Percentiles rank a stretch among this genome's conserved stretches.
These are phyloP conservation scores for Chalaropsis thielavioides DNA, from an alignment of 2,329 filamentous ascomycete genomes.

Conservation along the genomic window DNA sequence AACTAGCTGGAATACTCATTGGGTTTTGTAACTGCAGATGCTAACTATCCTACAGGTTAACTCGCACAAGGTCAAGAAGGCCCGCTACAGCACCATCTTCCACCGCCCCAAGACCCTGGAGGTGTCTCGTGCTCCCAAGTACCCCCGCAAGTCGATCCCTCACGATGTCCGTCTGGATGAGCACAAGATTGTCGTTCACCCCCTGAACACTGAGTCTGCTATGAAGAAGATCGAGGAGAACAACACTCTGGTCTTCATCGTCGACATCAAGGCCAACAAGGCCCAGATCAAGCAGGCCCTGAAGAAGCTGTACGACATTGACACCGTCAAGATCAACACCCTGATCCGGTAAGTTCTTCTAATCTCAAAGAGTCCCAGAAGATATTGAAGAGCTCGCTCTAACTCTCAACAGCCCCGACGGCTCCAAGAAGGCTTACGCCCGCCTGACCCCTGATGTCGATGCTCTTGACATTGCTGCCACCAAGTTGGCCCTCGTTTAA, in stretches of 20 bases:
- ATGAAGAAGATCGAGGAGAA: slow-evolving; percentile 99
- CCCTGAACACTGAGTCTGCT: slow-evolving; percentile 97
- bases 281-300: slow-evolving; percentile 95
- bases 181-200: slow-evolving; percentile 95
- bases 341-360: slow-evolving; percentile 68
- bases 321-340: slow-evolving; percentile 98
- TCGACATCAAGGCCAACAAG: slow-evolving; percentile 98
- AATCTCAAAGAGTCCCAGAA: too few species aligned
- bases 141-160: slow-evolving; percentile 88
- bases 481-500: slow-evolving; percentile 97
- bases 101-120: slow-evolving; percentile 93
- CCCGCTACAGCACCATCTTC: slow-evolving; percentile 87
- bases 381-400: background rate
- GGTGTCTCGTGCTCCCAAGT: slow-evolving; percentile 83
- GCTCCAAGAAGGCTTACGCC: slow-evolving; percentile 97
- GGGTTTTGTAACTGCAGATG: background rate
- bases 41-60: slow-evolving; percentile 29
- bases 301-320: slow-evolving; percentile 99
- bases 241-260: slow-evolving; percentile 98
- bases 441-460: slow-evolving; percentile 93
- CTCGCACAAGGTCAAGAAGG: slow-evolving; percentile 77
- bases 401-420: slow-evolving; percentile 55
- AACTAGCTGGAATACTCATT: background rate
- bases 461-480: slow-evolving; percentile 96
- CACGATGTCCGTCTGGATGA: slow-evolving; percentile 85